phyloP scores from a whole-genome alignment of 306 rosid genomes.

The Arachis stenosperma region DNA sequence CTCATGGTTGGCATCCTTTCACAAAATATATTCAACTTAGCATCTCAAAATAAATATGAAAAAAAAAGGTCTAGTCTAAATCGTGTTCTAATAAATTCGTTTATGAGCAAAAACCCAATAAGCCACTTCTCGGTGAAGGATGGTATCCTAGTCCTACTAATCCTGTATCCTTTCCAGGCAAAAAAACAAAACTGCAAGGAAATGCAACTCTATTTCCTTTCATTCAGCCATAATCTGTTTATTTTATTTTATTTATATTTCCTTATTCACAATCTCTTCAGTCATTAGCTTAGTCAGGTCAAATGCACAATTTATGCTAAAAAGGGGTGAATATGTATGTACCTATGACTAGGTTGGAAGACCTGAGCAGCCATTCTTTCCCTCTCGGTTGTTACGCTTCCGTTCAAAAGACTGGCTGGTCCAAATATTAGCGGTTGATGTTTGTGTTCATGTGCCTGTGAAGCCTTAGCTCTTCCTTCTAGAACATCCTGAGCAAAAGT shows the following conservation, averaged over 20 bases:
- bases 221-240: not conserved
- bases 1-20: constrained; percentile 97
- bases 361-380: constrained; percentile 90
- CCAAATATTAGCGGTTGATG: constrained; percentile 94
- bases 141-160: not conserved
- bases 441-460: constrained; percentile 88
- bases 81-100: constrained; percentile 7
- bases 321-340: not conserved
- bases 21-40: constrained; percentile 44
- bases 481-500: constrained; percentile 98
- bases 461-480: constrained; percentile 88
- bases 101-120: not conserved
- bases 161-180: not conserved
- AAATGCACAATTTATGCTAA: constrained; percentile 8
- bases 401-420: constrained; percentile 87
- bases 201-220: constrained; percentile 26
- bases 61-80: constrained; percentile 5
- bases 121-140: constrained; percentile 10
- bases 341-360: constrained; percentile 84
- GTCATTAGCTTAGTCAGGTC: constrained; percentile 2
- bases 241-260: not conserved
- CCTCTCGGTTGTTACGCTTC: constrained; percentile 77
- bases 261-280: constrained; percentile 2
- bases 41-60: constrained; percentile 29
- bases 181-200: constrained; percentile 13